Evolutionary conservation across 2,329 filamentous ascomycete genomes (phyloP), one percentile per base, ranked within the genome.

Genomic region (Polychaeton citri): DNA sequence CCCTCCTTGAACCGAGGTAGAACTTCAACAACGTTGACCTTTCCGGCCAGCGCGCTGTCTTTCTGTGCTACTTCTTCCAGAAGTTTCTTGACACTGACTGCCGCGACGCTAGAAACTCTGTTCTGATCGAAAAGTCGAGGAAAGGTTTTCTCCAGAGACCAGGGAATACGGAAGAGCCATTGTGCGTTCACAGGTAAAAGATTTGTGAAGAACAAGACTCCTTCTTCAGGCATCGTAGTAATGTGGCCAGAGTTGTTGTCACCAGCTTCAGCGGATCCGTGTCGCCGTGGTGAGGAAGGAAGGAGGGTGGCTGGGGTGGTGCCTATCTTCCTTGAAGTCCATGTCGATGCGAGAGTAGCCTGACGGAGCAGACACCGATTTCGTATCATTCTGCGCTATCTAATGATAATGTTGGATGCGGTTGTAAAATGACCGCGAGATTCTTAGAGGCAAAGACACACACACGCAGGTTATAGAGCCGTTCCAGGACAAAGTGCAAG

Each of bases 121-220:
- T 76, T 63, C 24, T 61, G 60, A 45, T 66, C 65, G 35, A 76
- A 49, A 3, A 73, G 48, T 5, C 64, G 57, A 19, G 69, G 64
- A 17, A 74, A 41, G 47, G 35, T 56, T 62, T 36, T 57, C 26
- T 65, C 61, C 42, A 58, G 53, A 30, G 62, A 51, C 42, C 63
- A 65, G 18, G 74, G 65, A 2, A 76, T 53, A 8, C 69, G 63
- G 17, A 75, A 57, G 2, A 76, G 52, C 65, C 75, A 79, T 49
- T 72, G 70, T 21, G 94, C 68, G 47, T 76, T 81, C 19, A 90
- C 66, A 1, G 88, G 88, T 42, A 92, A 92, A 34, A 96, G 71
- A 59, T 90, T 93, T 55, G 93, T 86, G 51, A 96, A 79, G 63
- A 92, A 98, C 5, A 95, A 59, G 32, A 96, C 77, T 0, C 80